Percentiles rank a stretch among this genome's conserved stretches.
These are phyloP conservation scores for Ophiocordyceps camponoti-leonardi DNA, from an alignment of 2,329 filamentous ascomycete species.

Conservation along the genomic window DNA sequence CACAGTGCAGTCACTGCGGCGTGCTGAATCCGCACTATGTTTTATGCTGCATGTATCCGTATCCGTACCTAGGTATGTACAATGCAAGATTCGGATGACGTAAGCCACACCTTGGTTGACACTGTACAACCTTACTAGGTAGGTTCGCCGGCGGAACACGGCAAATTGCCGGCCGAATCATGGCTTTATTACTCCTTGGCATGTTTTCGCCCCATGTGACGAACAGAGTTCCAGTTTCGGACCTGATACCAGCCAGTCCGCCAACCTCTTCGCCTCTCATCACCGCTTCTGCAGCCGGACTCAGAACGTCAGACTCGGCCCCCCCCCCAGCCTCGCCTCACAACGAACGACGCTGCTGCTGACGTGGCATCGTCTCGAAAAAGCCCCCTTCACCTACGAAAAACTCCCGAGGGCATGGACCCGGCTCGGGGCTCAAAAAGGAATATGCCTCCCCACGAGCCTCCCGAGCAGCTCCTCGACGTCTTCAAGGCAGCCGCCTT, in stretches of 20 bases:
- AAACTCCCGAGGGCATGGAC: constrained; percentile 3
- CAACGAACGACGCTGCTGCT: not conserved
- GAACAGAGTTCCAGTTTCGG: not conserved
- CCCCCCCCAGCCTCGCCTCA: not conserved
- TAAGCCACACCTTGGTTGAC: too few relatives aligned
- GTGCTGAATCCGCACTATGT: too few relatives aligned
- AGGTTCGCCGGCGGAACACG: not conserved
- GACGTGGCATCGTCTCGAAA: not conserved
- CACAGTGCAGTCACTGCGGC: too few relatives aligned
- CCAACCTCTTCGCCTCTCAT: not conserved
- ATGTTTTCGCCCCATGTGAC: not conserved
- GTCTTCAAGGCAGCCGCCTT: constrained; percentile 85
- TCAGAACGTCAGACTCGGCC: not conserved
- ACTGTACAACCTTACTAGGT: too few relatives aligned
- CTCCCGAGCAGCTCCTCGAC: constrained; percentile 55
- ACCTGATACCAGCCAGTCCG: not conserved
- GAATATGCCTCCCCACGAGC: constrained; percentile 16
- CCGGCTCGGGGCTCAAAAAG: constrained; percentile 5
- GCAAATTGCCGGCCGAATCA: not conserved
- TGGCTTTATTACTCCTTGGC: not conserved
- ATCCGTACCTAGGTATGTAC: too few relatives aligned
- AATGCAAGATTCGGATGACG: not conserved
- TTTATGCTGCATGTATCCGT: too few relatives aligned
- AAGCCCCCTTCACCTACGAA: not conserved
- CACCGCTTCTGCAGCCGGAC: not conserved